These are phyloP conservation scores for Pseudocercospora vitis DNA, from an alignment of 2,329 filamentous ascomycete species.

Conservation along the genomic window DNA sequence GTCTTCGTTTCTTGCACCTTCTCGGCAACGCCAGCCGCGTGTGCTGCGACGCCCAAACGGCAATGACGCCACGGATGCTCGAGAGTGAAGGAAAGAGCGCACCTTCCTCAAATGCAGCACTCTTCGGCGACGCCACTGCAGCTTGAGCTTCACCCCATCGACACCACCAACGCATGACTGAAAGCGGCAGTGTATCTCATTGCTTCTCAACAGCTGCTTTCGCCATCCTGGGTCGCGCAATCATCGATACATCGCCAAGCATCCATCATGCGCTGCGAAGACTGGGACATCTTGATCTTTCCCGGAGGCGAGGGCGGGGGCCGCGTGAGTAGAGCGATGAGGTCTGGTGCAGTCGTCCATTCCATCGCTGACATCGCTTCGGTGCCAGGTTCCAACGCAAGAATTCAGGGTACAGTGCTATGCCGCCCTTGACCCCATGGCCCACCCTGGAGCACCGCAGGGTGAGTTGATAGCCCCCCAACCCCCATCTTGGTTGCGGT, in stretches of 20 bases:
- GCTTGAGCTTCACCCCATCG: not conserved
- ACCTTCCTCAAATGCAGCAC: not conserved
- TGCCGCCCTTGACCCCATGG: slow-evolving; percentile 48
- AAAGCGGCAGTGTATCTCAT: not conserved
- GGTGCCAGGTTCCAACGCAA: slow-evolving; percentile 74
- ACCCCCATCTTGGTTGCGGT: too few relatives aligned
- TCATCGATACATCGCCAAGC: slow-evolving; percentile 8
- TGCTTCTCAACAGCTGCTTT: slow-evolving; percentile 10
- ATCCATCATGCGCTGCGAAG: slow-evolving; percentile 71
- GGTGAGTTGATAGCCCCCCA: too few relatives aligned
- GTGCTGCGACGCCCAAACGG: not conserved
- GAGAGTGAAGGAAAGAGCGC: slow-evolving; percentile 7
- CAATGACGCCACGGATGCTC: slow-evolving; percentile 1
- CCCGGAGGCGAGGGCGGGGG: slow-evolving; percentile 53
- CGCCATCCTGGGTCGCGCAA: slow-evolving; percentile 6
- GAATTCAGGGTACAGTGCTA: slow-evolving; percentile 81
- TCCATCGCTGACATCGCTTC: too few relatives aligned
- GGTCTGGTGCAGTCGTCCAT: too few relatives aligned
- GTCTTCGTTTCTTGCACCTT: not conserved
- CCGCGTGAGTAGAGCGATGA: too few relatives aligned
- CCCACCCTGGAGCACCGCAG: not conserved
- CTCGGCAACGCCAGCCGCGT: not conserved
- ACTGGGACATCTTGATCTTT: slow-evolving; percentile 85
- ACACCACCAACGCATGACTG: slow-evolving; percentile 2
- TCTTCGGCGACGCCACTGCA: not conserved